Base-by-base conservation (phyloP, 106 monocot genomes). In the Platanthera guangdongensis region DNA sequence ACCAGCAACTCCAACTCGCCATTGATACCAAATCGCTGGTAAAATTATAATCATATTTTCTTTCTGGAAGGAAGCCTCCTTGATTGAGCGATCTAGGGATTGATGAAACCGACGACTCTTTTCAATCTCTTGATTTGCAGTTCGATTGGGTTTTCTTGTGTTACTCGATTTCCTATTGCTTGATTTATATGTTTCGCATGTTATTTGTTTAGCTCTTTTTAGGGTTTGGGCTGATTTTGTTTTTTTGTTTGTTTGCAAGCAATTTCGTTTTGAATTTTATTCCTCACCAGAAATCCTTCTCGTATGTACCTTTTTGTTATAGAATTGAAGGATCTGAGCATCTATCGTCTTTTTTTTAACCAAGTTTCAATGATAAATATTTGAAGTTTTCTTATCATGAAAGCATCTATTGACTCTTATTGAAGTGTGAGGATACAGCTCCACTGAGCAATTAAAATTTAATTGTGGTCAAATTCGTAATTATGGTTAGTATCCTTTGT, bases 1-100 rank as follows among this genome's bases (percentile, higher is more conserved):
- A 71, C 14, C 52, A 70, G 28, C 81, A 81, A 11, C 76, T 81
- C 13, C 45, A 81, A 46, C 21, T 21, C 15, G 81, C 81, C 69
- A 59, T 57, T n/a, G 57, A 55, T 16, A 76, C 81, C 8, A 71
- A 71, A 54, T 76, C 55, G 22, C 78, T 78, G 78, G 78, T 78
- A 71, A 70, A 70, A 48, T 16, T 7, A 6, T 5, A 0, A 13
- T 6, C 0, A 0, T 15, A 4, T 68, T 70, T 48, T 48, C 30
- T 28, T 48, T 70, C 5, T 48, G n/a, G 45, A n/a, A n/a, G 16
- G 47, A 70, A 10, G 32, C 25, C 47, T 70, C 16, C 22, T 70
- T 48, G 13, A 1, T 48, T 70, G 46, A 47, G 47, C 16, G 47
- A 39, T n/a, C 7, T 62, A 47, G 47, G 30, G 65, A 11, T 39